phyloP scores from a whole-genome alignment of 1,284 basidiomycete genomes.

The Apiotrichum domesticum region DNA sequence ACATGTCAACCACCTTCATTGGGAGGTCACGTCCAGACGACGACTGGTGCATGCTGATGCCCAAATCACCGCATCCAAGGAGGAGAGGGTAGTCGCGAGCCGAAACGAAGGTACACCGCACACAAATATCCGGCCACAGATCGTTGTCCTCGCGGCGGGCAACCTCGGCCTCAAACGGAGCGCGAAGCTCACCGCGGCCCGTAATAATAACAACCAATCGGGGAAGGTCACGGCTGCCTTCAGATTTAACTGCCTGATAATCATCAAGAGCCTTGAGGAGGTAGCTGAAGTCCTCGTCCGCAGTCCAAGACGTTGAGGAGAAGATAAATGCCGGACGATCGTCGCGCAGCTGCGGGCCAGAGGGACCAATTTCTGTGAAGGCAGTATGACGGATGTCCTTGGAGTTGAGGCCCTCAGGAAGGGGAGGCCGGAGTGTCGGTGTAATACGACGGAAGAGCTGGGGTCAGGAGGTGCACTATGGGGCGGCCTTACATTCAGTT shows the following conservation, averaged over 20 bases:
- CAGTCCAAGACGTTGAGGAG: conserved; percentile 94
- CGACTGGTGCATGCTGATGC: conserved; percentile 83
- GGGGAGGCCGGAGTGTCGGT: conserved; percentile 24
- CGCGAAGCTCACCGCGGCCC: conserved; percentile 78
- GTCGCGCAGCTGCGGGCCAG: conserved; percentile 48
- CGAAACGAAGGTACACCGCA: conserved; percentile 79
- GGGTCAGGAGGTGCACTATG: conserved; percentile 6
- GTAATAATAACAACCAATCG: conserved; percentile 79
- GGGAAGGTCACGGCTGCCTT: conserved; percentile 51
- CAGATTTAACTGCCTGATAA: conserved; percentile 25
- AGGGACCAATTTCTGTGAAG: conserved; percentile 25
- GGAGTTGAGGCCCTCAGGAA: conserved; percentile 34
- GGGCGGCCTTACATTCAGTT: conserved; percentile 53
- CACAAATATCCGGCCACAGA: conserved; percentile 73
- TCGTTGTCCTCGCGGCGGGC: conserved; percentile 55
- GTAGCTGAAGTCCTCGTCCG: conserved; percentile 90
- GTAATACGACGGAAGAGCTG: conserved; percentile 58
- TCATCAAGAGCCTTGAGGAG: conserved; percentile 69
- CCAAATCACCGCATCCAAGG: conserved; percentile 84
- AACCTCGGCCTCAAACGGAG: conserved; percentile 63
- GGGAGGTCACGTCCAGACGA: conserved; percentile 88
- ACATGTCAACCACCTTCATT: conserved; percentile 99
- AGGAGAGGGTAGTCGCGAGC: conserved; percentile 79
- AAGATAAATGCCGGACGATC: conserved; percentile 82
- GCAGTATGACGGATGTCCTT: conserved; percentile 32